A percentile compares a stretch with the other conserved stretches of the same genome.
phyloP scores from a whole-genome alignment of 2,329 filamentous ascomycete species.

The Cordyceps militaris region DNA sequence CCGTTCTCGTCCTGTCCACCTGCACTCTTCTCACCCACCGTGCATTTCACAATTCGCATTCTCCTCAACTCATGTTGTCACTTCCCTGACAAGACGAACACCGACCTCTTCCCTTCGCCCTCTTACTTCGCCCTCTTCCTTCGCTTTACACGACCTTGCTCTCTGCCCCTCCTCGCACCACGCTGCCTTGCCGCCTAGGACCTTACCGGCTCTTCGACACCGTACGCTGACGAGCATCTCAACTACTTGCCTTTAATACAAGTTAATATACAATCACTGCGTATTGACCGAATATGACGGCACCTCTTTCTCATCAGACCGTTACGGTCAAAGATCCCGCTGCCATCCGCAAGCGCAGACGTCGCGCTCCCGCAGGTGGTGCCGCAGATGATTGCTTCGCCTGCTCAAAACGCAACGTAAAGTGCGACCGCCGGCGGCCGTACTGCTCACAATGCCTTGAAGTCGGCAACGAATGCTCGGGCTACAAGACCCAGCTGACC shows the following conservation, averaged over 20 bases:
- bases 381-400: conserved; percentile 94
- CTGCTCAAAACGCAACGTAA: conserved; percentile 73
- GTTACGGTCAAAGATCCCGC: conserved; percentile 43
- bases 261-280: not conserved
- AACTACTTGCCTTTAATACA: not conserved
- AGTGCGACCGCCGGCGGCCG: conserved; percentile 85
- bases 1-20: conserved; percentile 15
- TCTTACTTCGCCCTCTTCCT: not conserved
- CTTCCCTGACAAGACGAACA: not conserved
- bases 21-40: not conserved
- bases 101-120: too few relatives aligned
- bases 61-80: not conserved
- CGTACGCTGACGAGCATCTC: not conserved
- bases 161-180: not conserved
- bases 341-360: conserved; percentile 63
- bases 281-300: conserved; percentile 36
- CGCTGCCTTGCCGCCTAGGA: not conserved
- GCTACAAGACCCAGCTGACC: conserved; percentile 93
- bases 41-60: conserved; percentile 4
- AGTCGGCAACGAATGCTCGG: conserved; percentile 84
- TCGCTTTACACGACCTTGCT: conserved; percentile 2
- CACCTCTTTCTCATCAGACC: conserved; percentile 37
- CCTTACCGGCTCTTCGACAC: not conserved
- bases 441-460: conserved; percentile 95
- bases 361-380: conserved; percentile 80